phyloP scores from a whole-genome alignment of 495 filamentous ascomycete genomes.

The Penicillium arizonense region DNA sequence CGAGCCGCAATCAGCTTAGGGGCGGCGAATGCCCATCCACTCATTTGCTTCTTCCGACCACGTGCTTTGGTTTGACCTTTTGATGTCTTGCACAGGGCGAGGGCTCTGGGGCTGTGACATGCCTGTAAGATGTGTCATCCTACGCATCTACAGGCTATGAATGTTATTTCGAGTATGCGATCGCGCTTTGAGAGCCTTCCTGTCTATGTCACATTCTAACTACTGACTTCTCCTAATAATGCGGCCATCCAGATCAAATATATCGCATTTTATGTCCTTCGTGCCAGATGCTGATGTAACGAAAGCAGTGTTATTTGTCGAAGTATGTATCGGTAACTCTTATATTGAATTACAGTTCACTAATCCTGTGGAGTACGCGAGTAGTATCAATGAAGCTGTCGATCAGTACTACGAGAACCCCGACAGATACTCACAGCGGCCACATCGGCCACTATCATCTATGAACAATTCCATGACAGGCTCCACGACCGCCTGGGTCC shows the following conservation, averaged over 20 bases:
- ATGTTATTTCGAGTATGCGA: no score
- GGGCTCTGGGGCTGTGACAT: no score
- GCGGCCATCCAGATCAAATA: background rate
- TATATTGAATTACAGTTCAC: background rate
- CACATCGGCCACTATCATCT: background rate
- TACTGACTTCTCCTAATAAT: background rate
- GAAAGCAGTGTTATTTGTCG: background rate
- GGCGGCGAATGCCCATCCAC: no score
- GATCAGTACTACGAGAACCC: constrained; percentile 11
- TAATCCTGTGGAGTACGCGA: background rate
- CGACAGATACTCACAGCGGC: background rate
- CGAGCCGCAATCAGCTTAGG: no score
- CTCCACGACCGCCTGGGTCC: background rate
- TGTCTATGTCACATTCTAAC: no score
- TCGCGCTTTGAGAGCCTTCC: no score
- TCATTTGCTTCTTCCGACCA: no score
- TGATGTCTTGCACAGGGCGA: no score
- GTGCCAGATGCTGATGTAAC: background rate
- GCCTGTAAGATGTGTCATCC: no score
- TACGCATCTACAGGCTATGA: no score
- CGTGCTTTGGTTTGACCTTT: no score
- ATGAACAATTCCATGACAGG: background rate
- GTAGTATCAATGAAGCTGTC: constrained; percentile 8
- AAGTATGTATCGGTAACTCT: background rate
- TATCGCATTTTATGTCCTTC: background rate